Evolutionary conservation across 2,329 filamentous ascomycete species (phyloP), one percentile per base, ranked within the genome.

Genomic region (Fusarium cicatricum): DNA sequence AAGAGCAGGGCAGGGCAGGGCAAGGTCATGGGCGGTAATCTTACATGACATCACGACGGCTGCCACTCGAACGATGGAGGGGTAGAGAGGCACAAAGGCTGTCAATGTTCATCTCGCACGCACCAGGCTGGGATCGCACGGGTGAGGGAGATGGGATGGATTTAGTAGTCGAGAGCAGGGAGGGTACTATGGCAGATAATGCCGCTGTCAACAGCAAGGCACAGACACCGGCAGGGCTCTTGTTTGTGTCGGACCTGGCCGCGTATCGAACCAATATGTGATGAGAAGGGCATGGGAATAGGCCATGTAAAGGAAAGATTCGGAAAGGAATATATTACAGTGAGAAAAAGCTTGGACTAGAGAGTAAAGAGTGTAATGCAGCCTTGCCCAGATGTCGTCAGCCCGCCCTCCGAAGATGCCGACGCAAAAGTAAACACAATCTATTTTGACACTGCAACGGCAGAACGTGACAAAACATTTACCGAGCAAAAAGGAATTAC

Each of bases 1-100:
- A 34, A 33, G 14, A 37, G 32, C 17, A 21, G 15, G 26, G 11
- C 23, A 26, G 21, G 29, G 11, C 33, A 33, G 15, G 38, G 28
- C 17, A 28, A n/a, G 26, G 11, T 9, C 33, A 55, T 19, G 52
- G 50, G 45, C 49, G n/a, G 49, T 60, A 60, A 51, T 64, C 51
- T 57, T 44, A 41, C 15, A 37, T 66, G 60, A 62, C 50, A 62
- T 67, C 50, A 63, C 57, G 32, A 40, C 21, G 31, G 19, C 32
- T 46, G 48, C 57, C 37, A 47, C 57, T 58, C 54, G 47, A 53
- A 55, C 42, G 52, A 56, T 63, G 42, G 40, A 48, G 55, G 46
- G 47, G 52, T 48, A 17, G n/a, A n/a, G n/a, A n/a, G n/a, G n/a
- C n/a, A 23, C 11, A 32, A 33, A 48, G 15, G 15, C 33, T 17